Evolutionary conservation across 176 grass and related monocot species (phyloP), one percentile per base, ranked within the genome.

Genomic region (Otatea glauca): DNA sequence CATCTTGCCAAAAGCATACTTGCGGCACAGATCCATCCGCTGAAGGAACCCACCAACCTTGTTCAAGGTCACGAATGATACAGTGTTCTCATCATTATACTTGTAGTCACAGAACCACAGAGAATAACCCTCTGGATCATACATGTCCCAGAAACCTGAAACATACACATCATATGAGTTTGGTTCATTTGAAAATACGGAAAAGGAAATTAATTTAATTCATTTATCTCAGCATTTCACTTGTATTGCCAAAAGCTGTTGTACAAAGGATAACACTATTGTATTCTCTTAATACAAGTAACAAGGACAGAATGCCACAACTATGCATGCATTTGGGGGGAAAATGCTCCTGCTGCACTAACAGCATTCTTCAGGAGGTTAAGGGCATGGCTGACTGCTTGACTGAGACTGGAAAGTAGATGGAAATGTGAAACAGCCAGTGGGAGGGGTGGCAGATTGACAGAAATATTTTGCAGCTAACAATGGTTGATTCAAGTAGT

Each of bases 91-190:
- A 5, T 96, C 88, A 2, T 99, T 93, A 89, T 99, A 99, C 53
- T 96, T 99, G 90, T 99, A 99, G n/a, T 99, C 89, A 64, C 91
- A 99, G 86, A 99, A 99, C 96, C 96, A 99, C 9, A 99, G 64
- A 47, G 96, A 99, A 86, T 99, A 99, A 15, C 96, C 96, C 76
- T 99, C 96, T 15, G 96, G 86, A 66, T 99, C 96, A 73, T 89
- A 99, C 96, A 99, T 99, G 35, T 99, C 86, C 96, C 96, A 99
- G 86, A 99, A 99, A 85, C 96, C 96, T 99, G 94, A 56, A 88
- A 58, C 49, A 70, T 44, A 80, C 23, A 8, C 0, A 34, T 14
- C 27, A 67, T 29, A 44, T 23, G 38, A 81, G 11, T 24, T 68
- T 59, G 0, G 21, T 68, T 34, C 14, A 53, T 63, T 15, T 18